Evolutionary conservation across 306 rosid genomes (phyloP).

Genomic region (Pyrus bretschneideri): DNA sequence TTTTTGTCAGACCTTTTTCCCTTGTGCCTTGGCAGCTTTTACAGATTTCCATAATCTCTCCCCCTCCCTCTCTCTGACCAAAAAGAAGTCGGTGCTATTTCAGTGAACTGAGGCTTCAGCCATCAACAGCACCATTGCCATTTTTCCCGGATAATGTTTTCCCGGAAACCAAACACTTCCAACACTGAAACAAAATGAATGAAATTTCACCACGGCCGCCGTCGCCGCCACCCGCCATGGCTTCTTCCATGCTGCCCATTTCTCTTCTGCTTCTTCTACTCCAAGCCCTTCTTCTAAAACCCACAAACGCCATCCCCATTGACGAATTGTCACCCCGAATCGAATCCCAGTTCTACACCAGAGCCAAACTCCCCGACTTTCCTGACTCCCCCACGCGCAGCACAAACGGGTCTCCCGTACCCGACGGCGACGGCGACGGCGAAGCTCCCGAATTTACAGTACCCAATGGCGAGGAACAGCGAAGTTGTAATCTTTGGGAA

Average conservation of each 20-base stretch:
- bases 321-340: not conserved
- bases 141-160: not conserved
- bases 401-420: not conserved
- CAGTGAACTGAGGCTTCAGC: too few relatives aligned
- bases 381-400: not conserved
- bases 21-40: too few relatives aligned
- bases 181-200: not conserved
- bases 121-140: too few relatives aligned
- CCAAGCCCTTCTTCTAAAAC: not conserved
- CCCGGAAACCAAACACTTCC: constrained; percentile 13
- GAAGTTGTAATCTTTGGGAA: constrained; percentile 23
- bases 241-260: constrained; percentile 5
- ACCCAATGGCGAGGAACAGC: not conserved
- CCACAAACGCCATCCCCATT: not conserved
- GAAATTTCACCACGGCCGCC: constrained; percentile 17
- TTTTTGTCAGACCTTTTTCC: too few relatives aligned
- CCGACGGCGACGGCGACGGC: not conserved
- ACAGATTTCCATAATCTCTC: too few relatives aligned
- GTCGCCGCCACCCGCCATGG: not conserved
- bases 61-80: too few relatives aligned
- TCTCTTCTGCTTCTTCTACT: constrained; percentile 10
- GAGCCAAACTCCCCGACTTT: not conserved
- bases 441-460: not conserved
- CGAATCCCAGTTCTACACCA: not conserved
- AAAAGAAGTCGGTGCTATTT: too few relatives aligned